Evolutionary conservation across 2,329 filamentous ascomycete genomes (phyloP).

Genomic region (Beauveria rudraprayagi): DNA sequence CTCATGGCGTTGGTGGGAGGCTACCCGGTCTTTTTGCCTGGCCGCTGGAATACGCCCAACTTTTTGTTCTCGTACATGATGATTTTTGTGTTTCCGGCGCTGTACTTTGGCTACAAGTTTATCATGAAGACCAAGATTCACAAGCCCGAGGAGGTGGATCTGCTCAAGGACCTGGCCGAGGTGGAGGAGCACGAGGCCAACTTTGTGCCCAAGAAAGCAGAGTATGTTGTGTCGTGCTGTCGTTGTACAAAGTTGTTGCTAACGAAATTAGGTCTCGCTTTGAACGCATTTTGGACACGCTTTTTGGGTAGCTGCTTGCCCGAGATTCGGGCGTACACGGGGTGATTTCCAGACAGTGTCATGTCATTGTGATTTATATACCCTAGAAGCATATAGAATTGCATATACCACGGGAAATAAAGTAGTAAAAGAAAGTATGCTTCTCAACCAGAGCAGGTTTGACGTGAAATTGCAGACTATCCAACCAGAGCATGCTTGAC

Average conservation of each 20-base stretch:
- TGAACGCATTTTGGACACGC: constrained; percentile 16
- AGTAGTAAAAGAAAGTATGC: too few relatives aligned
- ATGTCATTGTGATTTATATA: constrained; percentile 2
- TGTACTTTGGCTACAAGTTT: constrained; percentile 67
- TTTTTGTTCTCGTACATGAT: constrained; percentile 76
- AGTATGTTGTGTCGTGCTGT: constrained; percentile 28
- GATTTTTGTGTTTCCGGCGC: constrained; percentile 59
- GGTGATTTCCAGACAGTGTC: neutral
- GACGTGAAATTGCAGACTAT: neutral
- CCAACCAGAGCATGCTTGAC: too few relatives aligned
- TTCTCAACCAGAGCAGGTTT: too few relatives aligned
- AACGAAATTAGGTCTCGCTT: constrained; percentile 7
- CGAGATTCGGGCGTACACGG: neutral
- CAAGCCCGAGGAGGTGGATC: constrained; percentile 52
- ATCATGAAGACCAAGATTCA: constrained; percentile 53
- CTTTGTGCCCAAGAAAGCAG: constrained; percentile 46
- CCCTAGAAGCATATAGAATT: neutral
- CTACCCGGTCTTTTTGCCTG: constrained; percentile 66
- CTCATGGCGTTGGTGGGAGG: constrained; percentile 70
- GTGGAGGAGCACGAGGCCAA: constrained; percentile 61
- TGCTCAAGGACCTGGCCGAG: constrained; percentile 53
- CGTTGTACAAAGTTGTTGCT: neutral
- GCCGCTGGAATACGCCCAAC: constrained; percentile 57
- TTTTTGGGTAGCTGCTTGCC: constrained; percentile 14
- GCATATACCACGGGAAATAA: neutral